Evolutionary conservation across 192 early-diverging fungal species (phyloP), one percentile per base, ranked within the genome.

Genomic region (Rhizoclosmatium globosum): DNA sequence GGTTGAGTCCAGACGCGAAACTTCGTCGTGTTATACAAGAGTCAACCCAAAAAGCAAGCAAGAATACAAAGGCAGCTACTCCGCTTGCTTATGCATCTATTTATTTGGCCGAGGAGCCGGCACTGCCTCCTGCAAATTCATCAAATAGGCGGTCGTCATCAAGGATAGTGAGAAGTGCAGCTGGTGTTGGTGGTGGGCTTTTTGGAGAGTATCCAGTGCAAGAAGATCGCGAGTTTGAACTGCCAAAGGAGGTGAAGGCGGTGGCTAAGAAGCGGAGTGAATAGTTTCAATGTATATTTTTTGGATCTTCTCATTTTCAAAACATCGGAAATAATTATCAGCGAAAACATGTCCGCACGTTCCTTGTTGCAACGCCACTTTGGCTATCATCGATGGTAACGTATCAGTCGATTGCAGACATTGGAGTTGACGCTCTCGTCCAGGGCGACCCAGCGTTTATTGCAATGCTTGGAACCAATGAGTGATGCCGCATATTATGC

Each of bases 221-320:
- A 13, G 42, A 68, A 47, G 67, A 68, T 23, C 67, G 44, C 2
- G 39, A 68, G 39, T 68, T 68, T 68, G 67, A 68, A 23, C 23
- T 68, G 67, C 39, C 67, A 46, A 46, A 68, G 13, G 67, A 68
- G 13, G 2, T 64, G 50, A 7, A 17, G 50, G 50, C 6, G 6
- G 6, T 53, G 17, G 50, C 17, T 7, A 53, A 53, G 50, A 53
- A 53, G 50, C 50, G 50, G 6, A 7, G 50, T 7, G 31, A 31
- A 31, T 31, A 31, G 31, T 31, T 31, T 31, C 0, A 31, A 31
- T 31, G 31, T 31, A 31, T 31, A 31, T 31, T 31, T 31, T 31
- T 31, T 0, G 31, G 31, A 31, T 31, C 31, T 31, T 31, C 31
- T 31, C 31, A 31, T 31, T 31, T 31, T 31, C 31, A 0, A 0